Conservation (phyloP, 2,329 filamentous ascomycete genomes). For the Botrytis aclada region DNA sequence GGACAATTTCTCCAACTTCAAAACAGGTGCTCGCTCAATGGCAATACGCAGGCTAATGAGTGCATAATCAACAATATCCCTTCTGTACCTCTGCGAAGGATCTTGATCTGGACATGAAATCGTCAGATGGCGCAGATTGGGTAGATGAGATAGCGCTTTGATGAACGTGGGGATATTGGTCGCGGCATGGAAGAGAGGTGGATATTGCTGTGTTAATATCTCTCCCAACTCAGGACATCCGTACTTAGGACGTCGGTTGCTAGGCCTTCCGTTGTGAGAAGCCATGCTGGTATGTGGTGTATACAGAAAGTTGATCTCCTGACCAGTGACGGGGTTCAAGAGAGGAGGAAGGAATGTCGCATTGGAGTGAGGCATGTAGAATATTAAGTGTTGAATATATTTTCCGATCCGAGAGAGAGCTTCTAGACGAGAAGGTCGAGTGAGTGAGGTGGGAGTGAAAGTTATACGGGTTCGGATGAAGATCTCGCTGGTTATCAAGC, state of each 20-base stretch:
- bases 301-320: slow-evolving; percentile 78
- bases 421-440: slow-evolving; percentile 66
- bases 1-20: slow-evolving; percentile 65
- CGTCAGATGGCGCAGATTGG: slow-evolving; percentile 69
- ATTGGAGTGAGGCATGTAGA: slow-evolving; percentile 71
- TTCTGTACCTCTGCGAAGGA: slow-evolving; percentile 65
- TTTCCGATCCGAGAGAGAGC: slow-evolving; percentile 75
- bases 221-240: slow-evolving; percentile 75
- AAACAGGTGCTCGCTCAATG: slow-evolving; percentile 68
- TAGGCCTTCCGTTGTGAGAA: slow-evolving; percentile 48
- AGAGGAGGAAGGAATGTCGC: slow-evolving; percentile 83
- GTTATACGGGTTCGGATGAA: slow-evolving; percentile 68
- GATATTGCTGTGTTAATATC: slow-evolving; percentile 81
- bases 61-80: slow-evolving; percentile 81
- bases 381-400: slow-evolving; percentile 74
- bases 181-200: slow-evolving; percentile 83
- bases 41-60: slow-evolving; percentile 84
- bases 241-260: slow-evolving; percentile 62
- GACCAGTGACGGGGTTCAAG: slow-evolving; percentile 71
- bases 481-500: slow-evolving; percentile 64
- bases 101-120: slow-evolving; percentile 74
- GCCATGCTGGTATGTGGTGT: slow-evolving; percentile 68
- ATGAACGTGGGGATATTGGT: slow-evolving; percentile 86
- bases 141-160: slow-evolving; percentile 64
- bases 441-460: slow-evolving; percentile 73